Percentiles rank a stretch among this genome's conserved stretches.
phyloP scores from a whole-genome alignment of 2,329 filamentous ascomycete genomes.

The Penicillium vulpinum region DNA sequence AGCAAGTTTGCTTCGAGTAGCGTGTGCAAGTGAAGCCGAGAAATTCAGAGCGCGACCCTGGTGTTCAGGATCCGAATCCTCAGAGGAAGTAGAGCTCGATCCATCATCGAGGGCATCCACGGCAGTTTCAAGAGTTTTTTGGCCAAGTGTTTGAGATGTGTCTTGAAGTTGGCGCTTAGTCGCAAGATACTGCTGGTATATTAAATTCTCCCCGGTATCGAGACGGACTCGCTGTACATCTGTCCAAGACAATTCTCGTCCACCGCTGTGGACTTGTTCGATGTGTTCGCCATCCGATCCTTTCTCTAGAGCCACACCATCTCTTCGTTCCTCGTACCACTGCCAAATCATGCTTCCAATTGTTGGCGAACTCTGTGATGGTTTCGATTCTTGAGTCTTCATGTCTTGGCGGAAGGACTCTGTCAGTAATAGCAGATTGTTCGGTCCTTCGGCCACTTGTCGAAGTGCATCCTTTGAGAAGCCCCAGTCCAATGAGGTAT shows the following conservation, averaged over 20 bases:
- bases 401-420: conserved; percentile 56
- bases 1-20: conserved; percentile 79
- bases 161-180: conserved; percentile 85
- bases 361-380: conserved; percentile 49
- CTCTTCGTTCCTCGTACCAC: conserved; percentile 69
- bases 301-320: conserved; percentile 63
- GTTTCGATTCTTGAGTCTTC: conserved; percentile 23
- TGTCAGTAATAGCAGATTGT: conserved; percentile 84
- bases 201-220: conserved; percentile 70
- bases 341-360: conserved; percentile 77
- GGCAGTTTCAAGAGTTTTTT: conserved; percentile 69
- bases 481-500: conserved; percentile 89
- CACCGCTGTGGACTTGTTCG: conserved; percentile 66
- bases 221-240: conserved; percentile 66
- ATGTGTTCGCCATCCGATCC: conserved; percentile 57
- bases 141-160: conserved; percentile 69
- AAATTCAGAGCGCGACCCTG: conserved; percentile 91
- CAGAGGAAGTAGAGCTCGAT: conserved; percentile 82
- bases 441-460: conserved; percentile 70
- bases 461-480: conserved; percentile 81
- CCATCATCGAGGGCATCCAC: conserved; percentile 72
- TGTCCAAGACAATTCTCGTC: conserved; percentile 61
- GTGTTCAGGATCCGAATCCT: conserved; percentile 85
- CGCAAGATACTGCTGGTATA: conserved; percentile 91
- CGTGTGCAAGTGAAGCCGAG: conserved; percentile 79